Evolutionary conservation across 805 yeast genomes (phyloP), one percentile per base, ranked within the genome.

Genomic region (Dipodascus albidus): DNA sequence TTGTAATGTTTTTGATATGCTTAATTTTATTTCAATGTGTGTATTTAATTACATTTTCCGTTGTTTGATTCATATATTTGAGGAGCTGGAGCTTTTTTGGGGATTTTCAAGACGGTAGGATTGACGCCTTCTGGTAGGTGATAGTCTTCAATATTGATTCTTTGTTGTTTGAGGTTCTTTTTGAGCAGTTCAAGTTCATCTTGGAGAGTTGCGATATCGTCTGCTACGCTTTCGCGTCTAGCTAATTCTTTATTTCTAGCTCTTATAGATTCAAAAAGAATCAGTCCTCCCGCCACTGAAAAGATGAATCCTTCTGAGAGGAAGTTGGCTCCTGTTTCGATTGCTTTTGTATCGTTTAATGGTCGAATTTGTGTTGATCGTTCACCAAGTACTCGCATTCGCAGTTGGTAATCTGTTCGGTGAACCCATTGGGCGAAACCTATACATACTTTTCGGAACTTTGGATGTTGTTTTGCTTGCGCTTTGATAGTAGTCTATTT

Each of bases 301-400:
- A 88, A 87, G 19, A 87, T 80, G 62, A 87, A 83, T 31, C 81
- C 65, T 64, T 87, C 96, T 48, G 91, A 83, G 11, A 87, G 68
- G 63, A 87, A 80, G 54, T 76, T 83, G 48, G 95, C 93, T 1
- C 95, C 96, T 55, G 75, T 80, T 55, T 87, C 93, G 47, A 88
- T 77, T 38, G 96, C 96, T 62, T 80, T 82, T 11, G 81, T 79
- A 59, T 87, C 95, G 64, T 86, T 87, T 64, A 87, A 74, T 0
- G 95, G 95, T 50, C 95, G 75, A 6, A 87, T 77, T 60, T 76
- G 78, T 50, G 77, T 63, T 27, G 74, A 70, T 53, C 70, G 70
- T 53, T 76, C 78, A 19, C 85, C 85, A 56, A 80, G 64, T 47
- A 86, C 71, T 41, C 77, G 72, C 76, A 79, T 74, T 51, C 90